Conservation (phyloP, 2,329 filamentous ascomycete species). For the Botrytis fragariae region DNA sequence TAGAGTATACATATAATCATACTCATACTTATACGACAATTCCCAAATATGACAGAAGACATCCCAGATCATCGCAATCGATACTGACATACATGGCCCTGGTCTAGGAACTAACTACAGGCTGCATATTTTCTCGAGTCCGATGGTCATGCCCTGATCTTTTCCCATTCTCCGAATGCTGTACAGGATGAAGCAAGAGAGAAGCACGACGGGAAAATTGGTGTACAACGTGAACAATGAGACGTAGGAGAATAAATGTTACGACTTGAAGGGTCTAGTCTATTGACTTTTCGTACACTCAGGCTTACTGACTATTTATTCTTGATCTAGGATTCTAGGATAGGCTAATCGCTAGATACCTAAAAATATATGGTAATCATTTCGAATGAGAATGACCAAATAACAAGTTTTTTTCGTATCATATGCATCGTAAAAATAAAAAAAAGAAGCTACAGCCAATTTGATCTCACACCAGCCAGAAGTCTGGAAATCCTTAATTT, state of each 20-base stretch:
- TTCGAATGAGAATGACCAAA: not conserved
- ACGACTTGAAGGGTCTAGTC: not conserved
- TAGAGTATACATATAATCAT: not conserved
- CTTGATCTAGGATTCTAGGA: not conserved
- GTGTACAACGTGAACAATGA: not conserved
- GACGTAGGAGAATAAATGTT: not conserved
- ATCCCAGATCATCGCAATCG: not conserved
- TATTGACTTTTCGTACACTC: conserved; percentile 1
- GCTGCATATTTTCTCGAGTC: conserved; percentile 19
- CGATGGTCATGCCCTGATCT: conserved; percentile 7
- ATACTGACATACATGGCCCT: not conserved
- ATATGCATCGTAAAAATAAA: not conserved
- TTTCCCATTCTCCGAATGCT: conserved; percentile 10
- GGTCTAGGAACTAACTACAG: conserved; percentile 11
- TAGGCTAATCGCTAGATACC: not conserved
- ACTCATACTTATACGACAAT: not conserved
- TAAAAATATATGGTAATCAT: not conserved
- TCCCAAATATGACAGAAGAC: not conserved
- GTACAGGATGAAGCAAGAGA: conserved; percentile 8
- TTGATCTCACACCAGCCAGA: not conserved
- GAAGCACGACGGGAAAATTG: conserved; percentile 3
- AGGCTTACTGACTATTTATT: not conserved
- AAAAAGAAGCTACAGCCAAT: conserved; percentile 7
- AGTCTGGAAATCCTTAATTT: conserved; percentile 4
- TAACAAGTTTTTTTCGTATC: not conserved